phyloP scores from a whole-genome alignment of 257 asterid genomes.

The Ilex aquifolium region DNA sequence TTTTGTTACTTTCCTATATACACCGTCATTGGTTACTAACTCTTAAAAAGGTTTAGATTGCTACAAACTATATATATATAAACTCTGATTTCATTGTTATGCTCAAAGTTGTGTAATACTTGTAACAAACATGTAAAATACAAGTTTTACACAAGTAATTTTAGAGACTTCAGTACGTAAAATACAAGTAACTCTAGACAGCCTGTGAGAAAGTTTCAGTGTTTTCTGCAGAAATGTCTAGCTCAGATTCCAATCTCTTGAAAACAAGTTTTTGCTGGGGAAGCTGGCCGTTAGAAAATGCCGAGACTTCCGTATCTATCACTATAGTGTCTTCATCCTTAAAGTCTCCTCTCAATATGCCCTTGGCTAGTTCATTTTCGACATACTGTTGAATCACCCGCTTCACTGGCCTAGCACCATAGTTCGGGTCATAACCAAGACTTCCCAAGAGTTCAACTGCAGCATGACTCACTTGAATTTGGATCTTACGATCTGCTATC shows the following conservation, averaged over 20 bases:
- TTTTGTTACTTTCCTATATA: no score
- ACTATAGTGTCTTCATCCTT: conserved; percentile 67
- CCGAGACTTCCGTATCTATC: conserved; percentile 67
- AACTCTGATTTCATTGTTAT: no score
- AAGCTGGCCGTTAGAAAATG: conserved; percentile 70
- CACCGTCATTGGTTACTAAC: no score
- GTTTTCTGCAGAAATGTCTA: conserved; percentile 39
- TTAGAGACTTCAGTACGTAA: no score
- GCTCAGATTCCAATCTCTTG: conserved; percentile 31
- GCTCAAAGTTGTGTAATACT: no score
- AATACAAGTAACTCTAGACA: conserved; percentile 11
- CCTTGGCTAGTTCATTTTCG: conserved; percentile 89
- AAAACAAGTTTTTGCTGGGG: conserved; percentile 85
- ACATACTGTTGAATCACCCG: conserved; percentile 79
- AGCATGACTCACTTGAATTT: conserved; percentile 62
- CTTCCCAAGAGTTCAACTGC: conserved; percentile 67
- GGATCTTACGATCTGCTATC: conserved; percentile 75
- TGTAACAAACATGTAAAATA: no score
- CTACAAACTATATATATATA: no score
- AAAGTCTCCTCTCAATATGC: conserved; percentile 80
- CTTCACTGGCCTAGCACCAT: conserved; percentile 96
- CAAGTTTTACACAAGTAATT: no score
- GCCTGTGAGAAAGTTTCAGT: conserved; percentile 39
- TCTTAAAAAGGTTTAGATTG: no score
- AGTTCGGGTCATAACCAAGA: conserved; percentile 87